Base-by-base conservation (phyloP, 2,329 filamentous ascomycete species). In the Claviceps digitariae region DNA sequence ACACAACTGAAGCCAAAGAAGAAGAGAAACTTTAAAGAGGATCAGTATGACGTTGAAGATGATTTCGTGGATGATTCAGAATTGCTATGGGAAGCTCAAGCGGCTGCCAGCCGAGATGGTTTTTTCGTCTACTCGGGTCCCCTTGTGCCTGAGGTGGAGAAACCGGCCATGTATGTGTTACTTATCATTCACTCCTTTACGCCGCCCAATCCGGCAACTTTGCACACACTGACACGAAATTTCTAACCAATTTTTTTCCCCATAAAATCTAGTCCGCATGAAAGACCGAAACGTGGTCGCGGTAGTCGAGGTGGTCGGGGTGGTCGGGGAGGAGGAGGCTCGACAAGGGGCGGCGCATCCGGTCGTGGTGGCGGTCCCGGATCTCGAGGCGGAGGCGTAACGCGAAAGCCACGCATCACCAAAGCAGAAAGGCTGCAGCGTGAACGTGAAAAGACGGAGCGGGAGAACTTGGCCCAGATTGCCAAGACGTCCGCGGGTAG, bases 91-190 rank as follows among this genome's bases (percentile, higher is more conserved):
- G 89, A 97, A 69, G 89, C 95, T 63, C 87, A 95, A 65, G 91
- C 91, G 7, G 90, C 91, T 4, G 90, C 93, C 48, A 91, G 88
- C 59, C 88, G 91, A 61, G 93, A 97, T 65, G 93, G 93, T 1
- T 98, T 97, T 73, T 98, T 97, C 66, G 93, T 98, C 1, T 98
- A 96, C 69, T 94, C 88, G 56, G 93, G 93, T 3, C 91, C 91
- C 9, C 74, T 98, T 48, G 80, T 97, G 23, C 86, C 86, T 5
- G 90, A 95, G 68, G 87, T 84, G 23, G 86, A 95, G 70, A 91
- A 93, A 69, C 76, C 78, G 38, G 69, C 73, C 59, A 75, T 58
- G 76, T 74, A 54, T 46, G 34, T 50, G 21, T 21, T 12, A 12
- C 3, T 15, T 7, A 20, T 29, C 25, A 20, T 27, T 27, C 31